Base-by-base conservation (phyloP, 805 yeast species). In the Tetrapisispora iriomotensis region DNA sequence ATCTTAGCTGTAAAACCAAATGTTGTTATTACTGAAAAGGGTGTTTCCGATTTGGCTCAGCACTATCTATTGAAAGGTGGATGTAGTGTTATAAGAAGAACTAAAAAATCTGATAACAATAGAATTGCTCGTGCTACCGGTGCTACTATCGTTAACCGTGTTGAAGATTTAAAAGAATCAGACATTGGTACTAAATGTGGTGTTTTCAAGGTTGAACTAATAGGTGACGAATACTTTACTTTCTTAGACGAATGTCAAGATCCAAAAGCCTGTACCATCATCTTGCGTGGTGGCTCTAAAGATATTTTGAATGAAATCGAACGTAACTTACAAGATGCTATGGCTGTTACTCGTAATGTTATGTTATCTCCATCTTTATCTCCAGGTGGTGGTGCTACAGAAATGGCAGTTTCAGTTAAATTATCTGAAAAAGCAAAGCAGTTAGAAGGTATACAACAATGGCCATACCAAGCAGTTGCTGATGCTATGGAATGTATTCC, bases 321-420 rank as follows among this genome's bases (percentile, higher is more conserved):
- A 58, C 79, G 99, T 60, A 92, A 92, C 61, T 71, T 92, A 58
- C 96, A 92, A 60, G 99, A 92, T 64, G 98, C 99, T 33, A 83
- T 92, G 94, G 90, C 96, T 3, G 98, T 92, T 34, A 79, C 97
- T 15, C 77, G 96, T 62, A 92, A 92, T 58, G 96, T 92, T 26
- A 74, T 86, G 71, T 79, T 90, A 51, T 95, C 90, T 61, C 98
- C 99, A 38, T 77, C 88, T 30, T 73, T 92, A 57, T 74, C 95
- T 2, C 99, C 99, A 36, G 99, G 99, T 54, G 99, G 98, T 45
- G 98, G 99, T 44, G 98, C 99, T 38, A 90, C 96, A 22, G 98
- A 92, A 67, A 92, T 92, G 97, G 97, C 97, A 3, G 87, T 92
- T 29, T 73, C 90, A 43, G 96, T 92, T 23, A 77, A 72, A 48